Conservation (phyloP, 768 basidiomycete genomes). For the Filobasidium wieringae region DNA sequence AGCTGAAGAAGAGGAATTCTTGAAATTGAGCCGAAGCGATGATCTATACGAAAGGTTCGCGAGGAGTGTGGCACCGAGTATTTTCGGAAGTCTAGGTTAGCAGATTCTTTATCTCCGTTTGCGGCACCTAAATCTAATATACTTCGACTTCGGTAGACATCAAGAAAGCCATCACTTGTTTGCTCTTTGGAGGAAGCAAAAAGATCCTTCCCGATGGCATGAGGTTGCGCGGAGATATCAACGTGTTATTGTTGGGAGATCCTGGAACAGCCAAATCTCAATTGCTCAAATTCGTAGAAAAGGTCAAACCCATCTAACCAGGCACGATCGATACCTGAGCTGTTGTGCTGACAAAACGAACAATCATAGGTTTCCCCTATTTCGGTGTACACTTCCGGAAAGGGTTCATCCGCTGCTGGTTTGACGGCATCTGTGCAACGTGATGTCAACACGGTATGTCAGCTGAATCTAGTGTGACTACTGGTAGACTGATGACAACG, state of each 20-base stretch:
- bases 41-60: constrained; percentile 89
- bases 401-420: constrained; percentile 97
- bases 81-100: constrained; percentile 83
- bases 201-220: constrained; percentile 95
- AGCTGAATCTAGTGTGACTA: neutral
- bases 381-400: constrained; percentile 95
- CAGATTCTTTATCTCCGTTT: neutral
- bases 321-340: too few species aligned
- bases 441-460: constrained; percentile 73
- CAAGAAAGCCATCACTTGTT: constrained; percentile 90
- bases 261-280: constrained; percentile 98
- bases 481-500: neutral
- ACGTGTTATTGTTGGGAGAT: constrained; percentile 89
- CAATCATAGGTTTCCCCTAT: constrained; percentile 73
- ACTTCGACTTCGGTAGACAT: constrained; percentile 54
- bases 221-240: constrained; percentile 93
- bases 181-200: constrained; percentile 95
- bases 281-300: constrained; percentile 95
- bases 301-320: constrained; percentile 45
- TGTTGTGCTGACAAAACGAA: constrained; percentile 3
- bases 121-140: neutral
- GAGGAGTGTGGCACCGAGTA: constrained; percentile 88
- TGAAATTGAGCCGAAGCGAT: constrained; percentile 74
- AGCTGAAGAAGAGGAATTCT: constrained; percentile 95
- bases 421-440: constrained; percentile 94